These are phyloP conservation scores for Melaleuca alternifolia DNA, from an alignment of 345 rosid species.

Conservation along the genomic window DNA sequence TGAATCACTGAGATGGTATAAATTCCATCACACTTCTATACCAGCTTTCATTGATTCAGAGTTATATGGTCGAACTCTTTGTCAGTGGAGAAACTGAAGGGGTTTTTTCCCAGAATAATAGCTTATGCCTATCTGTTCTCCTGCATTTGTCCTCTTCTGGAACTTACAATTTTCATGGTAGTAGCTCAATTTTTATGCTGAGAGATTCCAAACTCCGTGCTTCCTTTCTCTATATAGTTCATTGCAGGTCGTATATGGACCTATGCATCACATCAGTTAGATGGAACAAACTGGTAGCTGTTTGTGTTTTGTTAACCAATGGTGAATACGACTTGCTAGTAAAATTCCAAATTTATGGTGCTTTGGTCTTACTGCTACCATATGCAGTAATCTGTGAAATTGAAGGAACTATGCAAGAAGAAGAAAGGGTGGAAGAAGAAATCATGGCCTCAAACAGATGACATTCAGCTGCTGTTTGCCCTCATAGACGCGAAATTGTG, in stretches of 20 bases:
- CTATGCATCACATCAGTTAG: background rate
- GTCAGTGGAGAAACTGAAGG: background rate
- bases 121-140: background rate
- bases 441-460: slow-evolving; percentile 63
- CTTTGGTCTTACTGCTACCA: background rate
- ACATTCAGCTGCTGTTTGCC: slow-evolving; percentile 57
- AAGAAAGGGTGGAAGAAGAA: slow-evolving; percentile 72
- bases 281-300: background rate
- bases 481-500: slow-evolving; percentile 58
- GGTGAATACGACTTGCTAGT: background rate
- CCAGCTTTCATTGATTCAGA: background rate
- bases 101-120: background rate
- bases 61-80: background rate
- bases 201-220: background rate
- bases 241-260: background rate
- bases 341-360: background rate
- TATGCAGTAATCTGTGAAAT: slow-evolving; percentile 58
- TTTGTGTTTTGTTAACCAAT: background rate
- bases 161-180: background rate
- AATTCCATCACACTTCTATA: too few relatives aligned
- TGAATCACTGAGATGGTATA: too few relatives aligned
- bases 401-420: slow-evolving; percentile 62
- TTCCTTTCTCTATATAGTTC: background rate
- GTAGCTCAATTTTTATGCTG: background rate
- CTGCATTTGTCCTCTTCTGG: background rate